phyloP scores from a whole-genome alignment of 768 basidiomycete genomes.

The Ramaria sp. region DNA sequence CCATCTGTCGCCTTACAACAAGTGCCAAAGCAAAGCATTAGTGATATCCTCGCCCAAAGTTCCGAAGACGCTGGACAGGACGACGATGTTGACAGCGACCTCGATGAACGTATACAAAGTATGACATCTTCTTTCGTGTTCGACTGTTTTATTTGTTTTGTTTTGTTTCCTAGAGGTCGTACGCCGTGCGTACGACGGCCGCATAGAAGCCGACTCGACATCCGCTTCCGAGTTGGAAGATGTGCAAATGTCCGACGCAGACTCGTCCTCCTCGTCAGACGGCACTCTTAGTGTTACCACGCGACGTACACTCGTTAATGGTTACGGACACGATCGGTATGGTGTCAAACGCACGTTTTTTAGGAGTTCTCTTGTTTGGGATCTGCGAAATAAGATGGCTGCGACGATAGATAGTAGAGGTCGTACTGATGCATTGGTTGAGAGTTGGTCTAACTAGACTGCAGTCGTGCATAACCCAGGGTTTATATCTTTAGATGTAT shows the following conservation, averaged over 20 bases:
- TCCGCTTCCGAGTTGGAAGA: conserved; percentile 7
- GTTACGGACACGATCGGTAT: background rate
- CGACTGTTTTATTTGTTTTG: background rate
- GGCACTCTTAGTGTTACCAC: background rate
- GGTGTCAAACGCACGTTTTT: conserved; percentile 5
- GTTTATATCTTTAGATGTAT: background rate
- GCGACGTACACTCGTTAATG: background rate
- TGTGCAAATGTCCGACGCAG: conserved; percentile 2
- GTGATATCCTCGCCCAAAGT: conserved; percentile 48
- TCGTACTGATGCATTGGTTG: background rate
- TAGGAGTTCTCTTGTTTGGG: conserved; percentile 3
- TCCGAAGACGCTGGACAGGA: conserved; percentile 28
- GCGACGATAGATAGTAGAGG: background rate
- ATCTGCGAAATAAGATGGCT: background rate
- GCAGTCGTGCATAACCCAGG: background rate
- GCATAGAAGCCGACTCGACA: conserved; percentile 6
- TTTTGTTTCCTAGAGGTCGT: background rate
- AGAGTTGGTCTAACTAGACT: background rate
- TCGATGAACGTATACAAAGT: conserved; percentile 39
- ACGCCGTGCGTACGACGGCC: conserved; percentile 4
- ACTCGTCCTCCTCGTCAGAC: conserved; percentile 3
- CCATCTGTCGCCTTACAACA: conserved; percentile 85
- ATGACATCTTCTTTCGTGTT: background rate
- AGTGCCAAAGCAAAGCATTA: conserved; percentile 63
- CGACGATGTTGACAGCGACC: conserved; percentile 24